These are phyloP conservation scores for Kitagawia praeruptora DNA, from an alignment of 129 eudicot species.

Conservation along the genomic window DNA sequence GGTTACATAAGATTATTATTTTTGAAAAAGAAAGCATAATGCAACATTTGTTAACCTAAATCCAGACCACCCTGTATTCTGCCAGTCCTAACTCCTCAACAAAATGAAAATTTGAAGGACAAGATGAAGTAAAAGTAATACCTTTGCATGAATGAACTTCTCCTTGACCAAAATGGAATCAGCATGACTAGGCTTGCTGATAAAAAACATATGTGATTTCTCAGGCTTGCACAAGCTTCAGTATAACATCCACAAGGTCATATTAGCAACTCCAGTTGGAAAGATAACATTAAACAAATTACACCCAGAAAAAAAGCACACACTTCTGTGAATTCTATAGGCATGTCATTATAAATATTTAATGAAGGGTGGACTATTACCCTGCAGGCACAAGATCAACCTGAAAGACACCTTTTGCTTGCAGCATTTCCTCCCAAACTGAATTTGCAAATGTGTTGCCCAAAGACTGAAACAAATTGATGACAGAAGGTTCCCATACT, in stretches of 20 bases:
- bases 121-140: slow-evolving; percentile 7
- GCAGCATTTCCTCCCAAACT: slow-evolving; percentile 88
- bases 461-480: slow-evolving; percentile 80
- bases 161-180: slow-evolving; percentile 89
- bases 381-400: slow-evolving; percentile 65
- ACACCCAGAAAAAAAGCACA: not conserved
- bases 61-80: not conserved
- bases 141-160: slow-evolving; percentile 94
- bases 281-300: not conserved
- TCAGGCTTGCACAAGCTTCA: slow-evolving; percentile 66
- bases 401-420: slow-evolving; percentile 65
- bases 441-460: slow-evolving; percentile 88
- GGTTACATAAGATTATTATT: not conserved
- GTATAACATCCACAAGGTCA: slow-evolving; percentile 4
- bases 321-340: not conserved
- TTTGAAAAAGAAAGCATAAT: not conserved
- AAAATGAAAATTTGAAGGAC: not conserved
- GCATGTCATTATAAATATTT: not conserved
- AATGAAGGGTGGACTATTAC: slow-evolving; percentile 30
- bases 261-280: slow-evolving; percentile 15
- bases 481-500: slow-evolving; percentile 99
- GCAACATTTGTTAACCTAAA: not conserved
- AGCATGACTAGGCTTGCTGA: slow-evolving; percentile 70
- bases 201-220: slow-evolving; percentile 45
- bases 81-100: not conserved